Evolutionary conservation across 169 alveolate genomes (phyloP).

Genomic region (Cryptosporidium canis): DNA sequence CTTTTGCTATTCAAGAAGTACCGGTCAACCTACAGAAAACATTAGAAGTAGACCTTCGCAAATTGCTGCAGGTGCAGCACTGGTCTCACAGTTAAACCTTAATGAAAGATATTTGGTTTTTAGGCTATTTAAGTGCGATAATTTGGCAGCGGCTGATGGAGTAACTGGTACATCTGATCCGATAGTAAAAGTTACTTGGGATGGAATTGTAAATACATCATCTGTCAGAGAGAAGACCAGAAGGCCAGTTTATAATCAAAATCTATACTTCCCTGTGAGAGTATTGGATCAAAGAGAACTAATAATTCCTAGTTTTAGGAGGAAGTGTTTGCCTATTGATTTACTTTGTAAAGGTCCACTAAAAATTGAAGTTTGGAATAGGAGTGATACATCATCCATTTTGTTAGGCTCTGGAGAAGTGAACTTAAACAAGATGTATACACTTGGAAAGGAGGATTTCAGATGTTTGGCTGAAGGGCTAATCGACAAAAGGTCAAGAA

Average conservation of each 20-base stretch:
- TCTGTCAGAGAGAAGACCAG: slow-evolving; percentile 80
- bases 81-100: slow-evolving; percentile 75
- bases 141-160: slow-evolving; percentile 82
- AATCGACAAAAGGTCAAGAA: slow-evolving; percentile 10
- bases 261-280: slow-evolving; percentile 86
- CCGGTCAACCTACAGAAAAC: slow-evolving; percentile 72
- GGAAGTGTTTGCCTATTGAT: slow-evolving; percentile 84
- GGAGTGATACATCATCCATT: slow-evolving; percentile 82
- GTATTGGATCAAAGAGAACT: slow-evolving; percentile 83
- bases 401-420: slow-evolving; percentile 84
- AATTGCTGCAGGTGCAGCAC: slow-evolving; percentile 77
- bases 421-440: slow-evolving; percentile 76
- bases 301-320: slow-evolving; percentile 79
- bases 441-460: slow-evolving; percentile 76
- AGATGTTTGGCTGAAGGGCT: slow-evolving; percentile 78
- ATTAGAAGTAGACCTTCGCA: slow-evolving; percentile 75
- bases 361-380: slow-evolving; percentile 85
- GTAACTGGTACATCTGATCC: slow-evolving; percentile 85
- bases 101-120: slow-evolving; percentile 77
- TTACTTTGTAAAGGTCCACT: slow-evolving; percentile 85
- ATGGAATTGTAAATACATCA: slow-evolving; percentile 81
- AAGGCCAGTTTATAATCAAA: slow-evolving; percentile 85
- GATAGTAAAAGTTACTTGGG: slow-evolving; percentile 88
- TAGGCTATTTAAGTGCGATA: slow-evolving; percentile 83
- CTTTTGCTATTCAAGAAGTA: slow-evolving; percentile 76